A percentile compares a stretch with the other conserved stretches of the same genome.
These are phyloP conservation scores for Blastocladiella emersonii DNA, from an alignment of 371 early-diverging fungal species.

Conservation along the genomic window DNA sequence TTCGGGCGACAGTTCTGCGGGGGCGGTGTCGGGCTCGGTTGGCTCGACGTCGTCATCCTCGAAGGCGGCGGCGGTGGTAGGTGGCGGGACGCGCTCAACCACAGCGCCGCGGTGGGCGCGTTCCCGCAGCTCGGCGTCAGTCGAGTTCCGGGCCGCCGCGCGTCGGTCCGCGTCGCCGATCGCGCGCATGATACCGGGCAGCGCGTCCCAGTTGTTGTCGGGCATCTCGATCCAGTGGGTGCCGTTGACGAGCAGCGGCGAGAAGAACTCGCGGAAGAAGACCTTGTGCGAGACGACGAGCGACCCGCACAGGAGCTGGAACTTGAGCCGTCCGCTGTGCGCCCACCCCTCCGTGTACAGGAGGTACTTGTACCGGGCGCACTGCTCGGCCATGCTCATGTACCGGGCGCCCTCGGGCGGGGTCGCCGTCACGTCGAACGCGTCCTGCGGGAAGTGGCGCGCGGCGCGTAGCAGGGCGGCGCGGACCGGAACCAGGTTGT, in stretches of 20 bases:
- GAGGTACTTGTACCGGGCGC: not conserved
- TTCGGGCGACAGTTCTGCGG: not conserved
- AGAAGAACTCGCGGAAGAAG: not conserved
- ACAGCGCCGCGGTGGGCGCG: not conserved
- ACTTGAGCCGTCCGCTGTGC: not conserved
- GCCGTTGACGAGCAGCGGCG: not conserved
- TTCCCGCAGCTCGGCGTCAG: not conserved
- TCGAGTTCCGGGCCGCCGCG: not conserved
- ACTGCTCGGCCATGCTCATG: not conserved
- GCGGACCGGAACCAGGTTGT: not conserved
- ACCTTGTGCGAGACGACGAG: not conserved
- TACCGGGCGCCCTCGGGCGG: not conserved
- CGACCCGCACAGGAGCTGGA: not conserved
- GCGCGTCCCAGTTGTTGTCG: not conserved
- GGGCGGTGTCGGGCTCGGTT: not conserved
- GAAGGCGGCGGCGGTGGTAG: not conserved
- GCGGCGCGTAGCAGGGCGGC: not conserved
- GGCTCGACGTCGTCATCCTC: no score
- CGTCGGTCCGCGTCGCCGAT: not conserved
- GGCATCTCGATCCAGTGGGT: not conserved
- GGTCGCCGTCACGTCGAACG: not conserved
- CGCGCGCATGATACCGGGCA: not conserved
- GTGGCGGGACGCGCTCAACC: not conserved
- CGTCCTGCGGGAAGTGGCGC: not conserved
- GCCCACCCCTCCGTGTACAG: not conserved